Conservation (phyloP, 495 filamentous ascomycete genomes). For the Pseudomonodictys pantanalensis region DNA sequence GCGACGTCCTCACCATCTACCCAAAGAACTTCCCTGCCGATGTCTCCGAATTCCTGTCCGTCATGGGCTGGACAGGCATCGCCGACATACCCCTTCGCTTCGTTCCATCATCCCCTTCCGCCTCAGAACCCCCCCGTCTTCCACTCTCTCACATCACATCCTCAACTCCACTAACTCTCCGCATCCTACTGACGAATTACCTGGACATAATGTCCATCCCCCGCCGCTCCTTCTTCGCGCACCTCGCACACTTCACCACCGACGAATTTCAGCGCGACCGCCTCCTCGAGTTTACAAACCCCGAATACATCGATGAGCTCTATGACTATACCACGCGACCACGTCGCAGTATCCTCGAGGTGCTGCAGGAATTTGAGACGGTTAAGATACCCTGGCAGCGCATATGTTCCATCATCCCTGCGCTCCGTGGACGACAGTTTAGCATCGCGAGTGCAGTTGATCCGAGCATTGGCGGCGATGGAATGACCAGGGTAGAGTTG, state of each 20-base stretch:
- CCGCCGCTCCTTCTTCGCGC: conserved; percentile 76
- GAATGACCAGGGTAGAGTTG: conserved; percentile 62
- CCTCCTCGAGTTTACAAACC: conserved; percentile 74
- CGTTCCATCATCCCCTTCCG: conserved; percentile 37
- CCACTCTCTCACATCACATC: conserved; percentile 43
- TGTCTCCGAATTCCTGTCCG: conserved; percentile 66
- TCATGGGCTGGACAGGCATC: conserved; percentile 71
- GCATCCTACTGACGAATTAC: conserved; percentile 72
- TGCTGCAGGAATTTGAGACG: conserved; percentile 82
- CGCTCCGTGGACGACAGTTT: conserved; percentile 77
- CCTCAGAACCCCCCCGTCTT: conserved; percentile 36
- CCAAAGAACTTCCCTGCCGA: conserved; percentile 84
- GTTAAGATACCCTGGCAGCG: conserved; percentile 78
- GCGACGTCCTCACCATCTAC: conserved; percentile 72
- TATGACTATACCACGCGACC: conserved; percentile 95
- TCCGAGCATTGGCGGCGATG: conserved; percentile 2
- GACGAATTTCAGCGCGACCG: conserved; percentile 75
- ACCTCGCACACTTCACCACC: conserved; percentile 67
- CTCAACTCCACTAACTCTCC: conserved; percentile 56
- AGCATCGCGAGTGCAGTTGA: conserved; percentile 76
- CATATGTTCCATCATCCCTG: conserved; percentile 66
- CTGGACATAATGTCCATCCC: conserved; percentile 88
- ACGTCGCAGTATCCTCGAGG: conserved; percentile 84
- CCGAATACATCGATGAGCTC: conserved; percentile 78
- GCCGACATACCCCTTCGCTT: conserved; percentile 64